These are phyloP conservation scores for Diutina siamensis DNA, from an alignment of 1,139 yeast species.

Conservation along the genomic window DNA sequence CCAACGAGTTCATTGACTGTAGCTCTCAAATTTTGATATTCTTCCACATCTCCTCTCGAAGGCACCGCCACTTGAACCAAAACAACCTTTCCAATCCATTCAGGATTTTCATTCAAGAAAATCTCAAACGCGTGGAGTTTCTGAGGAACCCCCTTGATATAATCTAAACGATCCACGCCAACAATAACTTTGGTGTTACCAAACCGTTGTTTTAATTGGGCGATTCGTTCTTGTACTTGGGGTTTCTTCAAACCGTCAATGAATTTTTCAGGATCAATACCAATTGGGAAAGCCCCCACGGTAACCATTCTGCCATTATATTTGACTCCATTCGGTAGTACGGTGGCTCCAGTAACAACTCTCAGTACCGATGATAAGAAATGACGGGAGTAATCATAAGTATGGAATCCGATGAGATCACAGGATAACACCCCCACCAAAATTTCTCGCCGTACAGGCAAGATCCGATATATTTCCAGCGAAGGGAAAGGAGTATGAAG, in stretches of 20 bases:
- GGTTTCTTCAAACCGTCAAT: slow-evolving; percentile 62
- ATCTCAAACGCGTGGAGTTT: slow-evolving; percentile 93
- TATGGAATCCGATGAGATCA: slow-evolving; percentile 94
- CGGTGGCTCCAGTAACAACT: slow-evolving; percentile 60
- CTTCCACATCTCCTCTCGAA: slow-evolving; percentile 96
- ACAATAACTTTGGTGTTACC: slow-evolving; percentile 73
- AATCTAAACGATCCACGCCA: slow-evolving; percentile 92
- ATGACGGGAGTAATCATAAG: slow-evolving; percentile 99
- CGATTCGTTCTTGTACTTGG: slow-evolving; percentile 53
- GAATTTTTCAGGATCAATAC: slow-evolving; percentile 91
- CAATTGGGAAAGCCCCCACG: slow-evolving; percentile 97
- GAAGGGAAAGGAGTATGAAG: slow-evolving; percentile 98
- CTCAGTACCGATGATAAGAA: slow-evolving; percentile 87
- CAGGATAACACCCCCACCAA: slow-evolving; percentile 86
- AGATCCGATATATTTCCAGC: slow-evolving; percentile 85
- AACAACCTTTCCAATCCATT: slow-evolving; percentile 96
- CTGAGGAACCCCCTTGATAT: slow-evolving; percentile 96
- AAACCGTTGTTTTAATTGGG: slow-evolving; percentile 49
- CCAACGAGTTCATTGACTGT: slow-evolving; percentile 95
- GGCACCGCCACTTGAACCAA: slow-evolving; percentile 97
- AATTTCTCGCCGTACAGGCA: slow-evolving; percentile 92
- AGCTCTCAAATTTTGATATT: slow-evolving; percentile 86
- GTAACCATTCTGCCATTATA: slow-evolving; percentile 61
- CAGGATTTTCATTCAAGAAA: slow-evolving; percentile 85
- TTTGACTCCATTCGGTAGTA: slow-evolving; percentile 86